These are phyloP conservation scores for Globisporangium cylindrosporum DNA, from an alignment of 352 stramenopile species.

Conservation along the genomic window DNA sequence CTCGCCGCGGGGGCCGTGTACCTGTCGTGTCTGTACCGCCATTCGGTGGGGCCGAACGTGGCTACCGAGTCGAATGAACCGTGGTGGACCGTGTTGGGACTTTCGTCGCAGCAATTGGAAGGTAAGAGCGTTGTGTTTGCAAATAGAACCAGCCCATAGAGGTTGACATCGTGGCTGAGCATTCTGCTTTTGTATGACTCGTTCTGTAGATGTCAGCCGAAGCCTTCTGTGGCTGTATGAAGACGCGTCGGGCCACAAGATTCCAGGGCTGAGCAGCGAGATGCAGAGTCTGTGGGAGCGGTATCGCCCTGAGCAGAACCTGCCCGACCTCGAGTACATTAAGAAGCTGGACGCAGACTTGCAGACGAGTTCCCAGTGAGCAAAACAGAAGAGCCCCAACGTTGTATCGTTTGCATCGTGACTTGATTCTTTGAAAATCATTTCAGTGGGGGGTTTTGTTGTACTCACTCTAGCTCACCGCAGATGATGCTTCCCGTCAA, in stretches of 20 bases:
- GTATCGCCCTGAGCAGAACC: slow-evolving; percentile 52
- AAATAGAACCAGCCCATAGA: neutral
- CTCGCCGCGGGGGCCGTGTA: slow-evolving; percentile 70
- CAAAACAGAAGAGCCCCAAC: neutral
- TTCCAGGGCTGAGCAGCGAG: slow-evolving; percentile 33
- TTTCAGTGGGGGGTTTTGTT: neutral
- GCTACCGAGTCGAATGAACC: slow-evolving; percentile 59
- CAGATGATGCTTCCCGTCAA: neutral
- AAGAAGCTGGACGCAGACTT: slow-evolving; percentile 54
- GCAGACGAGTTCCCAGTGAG: slow-evolving; percentile 20
- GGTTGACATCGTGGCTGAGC: neutral
- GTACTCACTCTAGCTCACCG: neutral
- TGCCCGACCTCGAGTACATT: slow-evolving; percentile 60
- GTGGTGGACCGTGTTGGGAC: slow-evolving; percentile 64
- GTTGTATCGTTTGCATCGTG: neutral
- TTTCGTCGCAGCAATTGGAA: slow-evolving; percentile 52
- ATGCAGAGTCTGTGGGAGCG: slow-evolving; percentile 53
- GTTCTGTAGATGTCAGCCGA: slow-evolving; percentile 38
- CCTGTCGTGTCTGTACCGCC: slow-evolving; percentile 60
- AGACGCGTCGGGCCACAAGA: slow-evolving; percentile 32
- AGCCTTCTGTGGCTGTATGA: slow-evolving; percentile 69
- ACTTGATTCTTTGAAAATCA: neutral
- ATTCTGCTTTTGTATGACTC: slow-evolving; percentile 1
- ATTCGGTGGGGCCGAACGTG: slow-evolving; percentile 51
- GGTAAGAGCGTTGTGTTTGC: slow-evolving; percentile 14